These are phyloP conservation scores for Colletotrichum truncatum DNA, from an alignment of 2,329 filamentous ascomycete species.

Conservation along the genomic window DNA sequence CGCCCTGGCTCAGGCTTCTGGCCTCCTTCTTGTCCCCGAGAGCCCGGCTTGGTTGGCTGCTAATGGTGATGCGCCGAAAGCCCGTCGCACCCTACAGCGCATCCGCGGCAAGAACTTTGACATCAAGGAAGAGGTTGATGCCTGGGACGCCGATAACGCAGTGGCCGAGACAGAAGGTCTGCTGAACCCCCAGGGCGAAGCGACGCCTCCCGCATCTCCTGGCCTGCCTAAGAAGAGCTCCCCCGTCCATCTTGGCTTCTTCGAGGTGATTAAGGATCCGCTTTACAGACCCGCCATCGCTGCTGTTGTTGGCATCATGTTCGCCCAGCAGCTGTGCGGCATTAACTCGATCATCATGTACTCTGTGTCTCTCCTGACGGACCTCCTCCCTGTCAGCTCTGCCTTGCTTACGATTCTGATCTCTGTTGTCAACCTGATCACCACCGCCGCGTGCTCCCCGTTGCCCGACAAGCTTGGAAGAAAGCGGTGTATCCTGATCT, in stretches of 20 bases:
- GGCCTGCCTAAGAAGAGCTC: conserved; percentile 32
- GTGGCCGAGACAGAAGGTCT: conserved; percentile 76
- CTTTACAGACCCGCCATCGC: conserved; percentile 78
- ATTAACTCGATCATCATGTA: conserved; percentile 99
- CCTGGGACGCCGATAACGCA: conserved; percentile 59
- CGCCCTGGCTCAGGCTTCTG: conserved; percentile 72
- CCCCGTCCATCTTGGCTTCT: conserved; percentile 62
- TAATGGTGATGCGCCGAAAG: conserved; percentile 67
- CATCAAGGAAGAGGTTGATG: conserved; percentile 76
- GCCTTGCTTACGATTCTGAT: conserved; percentile 87
- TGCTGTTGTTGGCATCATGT: conserved; percentile 90
- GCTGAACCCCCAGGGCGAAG: conserved; percentile 52
- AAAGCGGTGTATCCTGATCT: conserved; percentile 84
- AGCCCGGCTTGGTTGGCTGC: conserved; percentile 88
- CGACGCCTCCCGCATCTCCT: conserved; percentile 34
- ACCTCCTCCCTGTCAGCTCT: conserved; percentile 82
- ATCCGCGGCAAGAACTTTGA: conserved; percentile 77
- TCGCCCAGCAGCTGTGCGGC: conserved; percentile 89
- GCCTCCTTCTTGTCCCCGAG: conserved; percentile 82
- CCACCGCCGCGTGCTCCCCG: conserved; percentile 83
- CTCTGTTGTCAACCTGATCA: conserved; percentile 85
- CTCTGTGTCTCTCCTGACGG: conserved; percentile 86
- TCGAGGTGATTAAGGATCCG: conserved; percentile 73
- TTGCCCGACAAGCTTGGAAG: conserved; percentile 88
- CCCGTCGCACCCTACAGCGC: conserved; percentile 74